Base-by-base conservation (phyloP, 805 yeast species). In the Saturnispora ahearnii region DNA sequence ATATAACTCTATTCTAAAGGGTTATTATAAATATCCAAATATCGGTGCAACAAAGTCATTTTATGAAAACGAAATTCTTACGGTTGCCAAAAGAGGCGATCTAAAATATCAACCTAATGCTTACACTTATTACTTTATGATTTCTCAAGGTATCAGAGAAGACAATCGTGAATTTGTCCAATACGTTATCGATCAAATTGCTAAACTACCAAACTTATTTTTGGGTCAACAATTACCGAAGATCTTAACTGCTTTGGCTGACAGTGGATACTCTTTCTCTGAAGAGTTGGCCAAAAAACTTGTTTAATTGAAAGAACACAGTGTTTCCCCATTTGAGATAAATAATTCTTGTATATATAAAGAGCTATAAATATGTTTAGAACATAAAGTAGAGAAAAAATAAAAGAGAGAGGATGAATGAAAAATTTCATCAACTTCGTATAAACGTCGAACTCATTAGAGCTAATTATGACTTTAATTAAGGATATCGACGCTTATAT, bases 1-100 rank as follows among this genome's bases (percentile, higher is more conserved):
- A 37, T 69, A 71, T 59, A 76, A 78, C 32, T 58, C 75, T 4
- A 72, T 78, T 65, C 68, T 79, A 55, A 68, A 70, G 45, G 79
- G 73, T 13, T 81, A 75, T 62, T 64, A 73, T 49, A 65, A 63
- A 33, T 55, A 58, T 38, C 76, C 58, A 4, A 54, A 58, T 36
- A 36, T 54, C 18, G 56, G 57, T 3, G 62, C 70, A 41, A 79
- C 81, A 1, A 59, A 68, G 45, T 49, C 67, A 31, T 76, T 73
- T 55, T 71, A 70, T 56, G 53, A 62, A 11, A 57, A 58, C n/a
- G 60, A 75, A 51, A 62, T 66, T 53, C 50, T 56, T 44, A 31
- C 42, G 22, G 28, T 38, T 1, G 52, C 56, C 26, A 56, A 41
- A 49, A 53, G 51, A 11, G 53, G 56, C 13, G 50, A 49, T 12